Evolutionary conservation across 192 early-diverging fungal species (phyloP), one percentile per base, ranked within the genome.

Genomic region (Spinellus fusiger): DNA sequence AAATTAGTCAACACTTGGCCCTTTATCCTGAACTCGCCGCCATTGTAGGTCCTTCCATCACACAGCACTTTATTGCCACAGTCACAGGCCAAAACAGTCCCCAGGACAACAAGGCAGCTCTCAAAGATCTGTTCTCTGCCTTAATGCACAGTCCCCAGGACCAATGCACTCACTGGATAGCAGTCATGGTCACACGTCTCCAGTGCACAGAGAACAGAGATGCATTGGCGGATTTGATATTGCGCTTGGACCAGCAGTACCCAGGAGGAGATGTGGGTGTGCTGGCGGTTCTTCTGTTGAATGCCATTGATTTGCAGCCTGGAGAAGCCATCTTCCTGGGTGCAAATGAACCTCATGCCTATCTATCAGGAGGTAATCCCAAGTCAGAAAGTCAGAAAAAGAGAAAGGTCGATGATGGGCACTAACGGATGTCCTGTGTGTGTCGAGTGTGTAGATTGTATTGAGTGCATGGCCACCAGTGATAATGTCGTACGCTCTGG

Each of bases 401-500:
- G n/a, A n/a, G n/a, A n/a, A n/a, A n/a, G n/a, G n/a, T n/a, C n/a
- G n/a, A n/a, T n/a, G n/a, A n/a, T n/a, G n/a, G n/a, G n/a, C n/a
- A n/a, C n/a, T n/a, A n/a, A 54, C 27, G 38, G 35, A 23, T 33
- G 29, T 33, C 35, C 50, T 89, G 95, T 98, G 71, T 94, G 89
- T 73, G 79, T 98, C 40, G 95, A 99, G 72, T 96, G 94, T 71
- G 98, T 54, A 90, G 96, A 99, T 74, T 95, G 90, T 73, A 79
- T 99, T 44, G 96, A 99, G 72, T 98, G 95, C 71, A 99, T 99
- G 96, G 96, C 96, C 8, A 88, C 94, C 7, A 88, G 84, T 49
- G 96, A 99, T 69, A 99, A 99, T 66, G 96, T 99, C 3, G 89
- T 99, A 5, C 89, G 96, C 28, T 90, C 95, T 1, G 96, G 96